A percentile compares a stretch with the other conserved stretches of the same genome.
These are phyloP conservation scores for Mrakiaceae sp. DNA, from an alignment of 1,284 basidiomycete genomes.

Conservation along the genomic window DNA sequence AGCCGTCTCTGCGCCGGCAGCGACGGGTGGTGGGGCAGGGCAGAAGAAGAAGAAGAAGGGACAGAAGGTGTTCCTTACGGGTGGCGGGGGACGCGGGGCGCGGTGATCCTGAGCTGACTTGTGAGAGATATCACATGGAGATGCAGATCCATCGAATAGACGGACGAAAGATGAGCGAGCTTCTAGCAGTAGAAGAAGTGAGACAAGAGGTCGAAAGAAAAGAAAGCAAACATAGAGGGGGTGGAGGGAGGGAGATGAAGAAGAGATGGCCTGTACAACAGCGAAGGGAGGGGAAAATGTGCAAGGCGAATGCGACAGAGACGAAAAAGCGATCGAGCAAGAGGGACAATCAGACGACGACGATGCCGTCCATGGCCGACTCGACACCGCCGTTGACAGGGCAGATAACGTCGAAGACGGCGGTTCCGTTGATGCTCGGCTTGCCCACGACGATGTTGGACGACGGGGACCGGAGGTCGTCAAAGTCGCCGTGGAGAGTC, in stretches of 20 bases:
- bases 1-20: not conserved
- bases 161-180: not conserved
- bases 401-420: constrained; percentile 53
- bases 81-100: constrained; percentile 6
- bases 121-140: not conserved
- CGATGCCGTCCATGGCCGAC: not conserved
- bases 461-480: constrained; percentile 34
- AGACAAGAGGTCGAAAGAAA: not conserved
- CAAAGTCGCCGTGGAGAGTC: constrained; percentile 58
- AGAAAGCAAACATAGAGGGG: not conserved
- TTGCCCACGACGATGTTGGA: constrained; percentile 84
- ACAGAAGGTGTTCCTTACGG: constrained; percentile 13
- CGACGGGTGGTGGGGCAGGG: not conserved
- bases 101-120: not conserved
- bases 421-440: constrained; percentile 73
- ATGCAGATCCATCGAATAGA: not conserved
- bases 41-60: constrained; percentile 14
- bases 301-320: not conserved
- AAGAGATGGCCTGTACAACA: not conserved
- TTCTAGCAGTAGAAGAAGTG: not conserved
- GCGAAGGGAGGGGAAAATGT: not conserved
- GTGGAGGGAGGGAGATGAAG: not conserved
- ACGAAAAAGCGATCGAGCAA: not conserved
- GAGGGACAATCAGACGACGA: not conserved
- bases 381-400: constrained; percentile 6